Percentiles rank a stretch among this genome's conserved stretches.
Conservation (phyloP, 345 rosid species). For the Citrus australasica region DNA sequence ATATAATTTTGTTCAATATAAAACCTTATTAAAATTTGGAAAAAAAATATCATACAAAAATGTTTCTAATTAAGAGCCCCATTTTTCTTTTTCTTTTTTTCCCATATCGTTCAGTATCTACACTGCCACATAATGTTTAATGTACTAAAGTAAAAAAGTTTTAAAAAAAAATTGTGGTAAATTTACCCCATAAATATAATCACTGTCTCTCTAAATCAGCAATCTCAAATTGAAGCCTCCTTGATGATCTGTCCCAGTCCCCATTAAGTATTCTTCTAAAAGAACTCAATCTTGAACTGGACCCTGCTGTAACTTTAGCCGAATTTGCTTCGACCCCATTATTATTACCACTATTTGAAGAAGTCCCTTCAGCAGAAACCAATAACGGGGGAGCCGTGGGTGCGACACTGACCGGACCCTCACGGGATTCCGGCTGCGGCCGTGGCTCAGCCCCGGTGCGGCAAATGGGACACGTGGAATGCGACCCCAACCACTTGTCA, state of each 20-base stretch:
- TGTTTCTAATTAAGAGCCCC: no score
- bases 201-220: conserved; percentile 46
- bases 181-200: not conserved
- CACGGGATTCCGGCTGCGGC: conserved; percentile 45
- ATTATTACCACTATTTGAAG: not conserved
- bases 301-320: conserved; percentile 26
- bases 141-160: no score
- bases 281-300: conserved; percentile 41
- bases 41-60: not conserved
- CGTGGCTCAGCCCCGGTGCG: conserved; percentile 68
- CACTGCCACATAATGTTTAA: no score
- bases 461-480: conserved; percentile 74
- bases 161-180: no score
- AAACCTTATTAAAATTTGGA: not conserved
- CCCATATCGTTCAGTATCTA: no score
- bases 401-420: conserved; percentile 24
- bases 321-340: conserved; percentile 6
- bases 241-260: conserved; percentile 50
- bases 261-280: conserved; percentile 38
- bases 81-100: no score
- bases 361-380: conserved; percentile 21
- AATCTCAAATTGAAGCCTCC: conserved; percentile 28
- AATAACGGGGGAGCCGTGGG: conserved; percentile 34
- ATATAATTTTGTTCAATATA: not conserved
- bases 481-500: conserved; percentile 60